Percentiles rank a stretch among this genome's conserved stretches.
These are phyloP conservation scores for Stygiomarasmius scandens DNA, from an alignment of 1,284 basidiomycete genomes.

Conservation along the genomic window DNA sequence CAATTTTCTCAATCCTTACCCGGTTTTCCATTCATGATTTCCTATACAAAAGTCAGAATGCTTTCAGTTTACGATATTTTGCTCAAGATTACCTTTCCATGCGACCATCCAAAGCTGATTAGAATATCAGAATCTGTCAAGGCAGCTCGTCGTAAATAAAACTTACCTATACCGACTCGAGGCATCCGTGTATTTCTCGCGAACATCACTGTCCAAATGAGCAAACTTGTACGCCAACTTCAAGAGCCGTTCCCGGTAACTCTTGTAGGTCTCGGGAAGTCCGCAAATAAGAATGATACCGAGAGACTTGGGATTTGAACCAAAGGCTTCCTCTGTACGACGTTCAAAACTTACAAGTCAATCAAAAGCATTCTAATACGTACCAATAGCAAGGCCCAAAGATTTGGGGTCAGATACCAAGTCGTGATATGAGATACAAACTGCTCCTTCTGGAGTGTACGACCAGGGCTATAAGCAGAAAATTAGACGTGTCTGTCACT, in stretches of 20 bases:
- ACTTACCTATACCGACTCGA: slow-evolving; percentile 69
- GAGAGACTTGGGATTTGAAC: slow-evolving; percentile 71
- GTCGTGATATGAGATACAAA: slow-evolving; percentile 71
- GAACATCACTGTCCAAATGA: slow-evolving; percentile 58
- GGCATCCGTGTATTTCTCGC: slow-evolving; percentile 74
- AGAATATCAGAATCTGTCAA: background rate
- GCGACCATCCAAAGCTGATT: slow-evolving; percentile 87
- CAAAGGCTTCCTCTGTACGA: slow-evolving; percentile 75
- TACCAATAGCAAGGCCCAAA: slow-evolving; percentile 66
- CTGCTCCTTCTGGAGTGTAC: slow-evolving; percentile 58
- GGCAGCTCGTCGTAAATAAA: background rate
- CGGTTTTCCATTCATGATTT: slow-evolving; percentile 92
- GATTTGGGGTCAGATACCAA: slow-evolving; percentile 62
- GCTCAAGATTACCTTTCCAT: slow-evolving; percentile 77
- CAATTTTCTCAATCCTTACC: slow-evolving; percentile 38
- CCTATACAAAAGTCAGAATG: slow-evolving; percentile 42
- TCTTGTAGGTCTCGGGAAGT: slow-evolving; percentile 67
- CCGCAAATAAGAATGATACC: slow-evolving; percentile 84
- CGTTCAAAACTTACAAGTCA: background rate
- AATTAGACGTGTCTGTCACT: no score
- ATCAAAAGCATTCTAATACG: slow-evolving; percentile 19
- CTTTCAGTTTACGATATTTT: background rate
- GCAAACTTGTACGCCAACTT: slow-evolving; percentile 77
- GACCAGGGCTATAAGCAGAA: slow-evolving; percentile 22
- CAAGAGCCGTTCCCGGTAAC: slow-evolving; percentile 70